Percentiles rank a stretch among this genome's conserved stretches.
These are phyloP conservation scores for Echites panduratus DNA, from an alignment of 257 asterid species.

Conservation along the genomic window DNA sequence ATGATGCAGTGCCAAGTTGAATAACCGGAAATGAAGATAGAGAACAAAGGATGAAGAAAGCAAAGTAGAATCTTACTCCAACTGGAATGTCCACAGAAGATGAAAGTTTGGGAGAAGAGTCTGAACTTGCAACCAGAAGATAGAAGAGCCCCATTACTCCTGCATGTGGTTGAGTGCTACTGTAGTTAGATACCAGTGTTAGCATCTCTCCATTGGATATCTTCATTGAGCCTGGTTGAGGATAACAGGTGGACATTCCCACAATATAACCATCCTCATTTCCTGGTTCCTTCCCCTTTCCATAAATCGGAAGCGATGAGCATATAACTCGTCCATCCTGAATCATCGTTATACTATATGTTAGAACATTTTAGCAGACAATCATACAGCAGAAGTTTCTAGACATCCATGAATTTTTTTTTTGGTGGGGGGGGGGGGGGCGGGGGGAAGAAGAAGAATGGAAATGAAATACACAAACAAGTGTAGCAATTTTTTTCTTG, in stretches of 20 bases:
- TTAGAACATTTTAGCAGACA: too few relatives aligned
- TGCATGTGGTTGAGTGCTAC: constrained; percentile 43
- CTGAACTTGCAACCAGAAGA: constrained; percentile 57
- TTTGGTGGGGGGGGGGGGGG: background rate
- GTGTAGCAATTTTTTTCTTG: background rate
- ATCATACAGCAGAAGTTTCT: constrained; percentile 24
- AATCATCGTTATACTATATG: background rate
- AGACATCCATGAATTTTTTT: too few relatives aligned
- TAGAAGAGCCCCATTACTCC: constrained; percentile 94
- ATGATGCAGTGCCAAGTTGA: background rate
- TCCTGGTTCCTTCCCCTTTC: constrained; percentile 65
- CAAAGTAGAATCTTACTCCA: constrained; percentile 27
- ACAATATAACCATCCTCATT: constrained; percentile 82
- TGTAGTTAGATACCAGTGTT: constrained; percentile 61
- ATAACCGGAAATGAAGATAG: background rate
- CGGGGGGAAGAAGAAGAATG: background rate
- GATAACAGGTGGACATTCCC: constrained; percentile 88
- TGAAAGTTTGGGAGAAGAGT: constrained; percentile 23
- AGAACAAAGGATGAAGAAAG: background rate
- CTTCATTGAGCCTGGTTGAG: constrained; percentile 72
- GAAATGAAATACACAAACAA: background rate
- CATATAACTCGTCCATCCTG: constrained; percentile 76
- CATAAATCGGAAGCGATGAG: constrained; percentile 65
- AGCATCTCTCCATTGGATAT: constrained; percentile 61
- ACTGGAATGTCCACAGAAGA: constrained; percentile 22